These are phyloP conservation scores for Purshia tridentata DNA, from an alignment of 306 rosid genomes.

Conservation along the genomic window DNA sequence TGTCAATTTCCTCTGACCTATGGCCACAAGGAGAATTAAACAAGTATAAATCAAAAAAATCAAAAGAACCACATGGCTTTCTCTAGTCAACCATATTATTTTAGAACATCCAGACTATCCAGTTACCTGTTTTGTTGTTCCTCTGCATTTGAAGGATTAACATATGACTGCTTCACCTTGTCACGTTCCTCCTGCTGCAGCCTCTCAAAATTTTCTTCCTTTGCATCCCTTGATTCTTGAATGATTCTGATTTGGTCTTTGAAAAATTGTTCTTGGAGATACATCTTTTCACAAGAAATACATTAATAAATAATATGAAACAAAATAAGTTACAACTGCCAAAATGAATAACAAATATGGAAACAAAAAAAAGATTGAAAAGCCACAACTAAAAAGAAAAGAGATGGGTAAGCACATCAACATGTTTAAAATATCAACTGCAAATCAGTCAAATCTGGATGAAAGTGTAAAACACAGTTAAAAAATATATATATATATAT, in stretches of 20 bases:
- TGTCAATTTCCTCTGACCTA: conserved; percentile 48
- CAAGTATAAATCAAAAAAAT: background rate
- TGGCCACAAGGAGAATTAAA: conserved; percentile 12
- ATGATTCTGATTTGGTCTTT: conserved; percentile 55
- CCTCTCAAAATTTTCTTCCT: conserved; percentile 72
- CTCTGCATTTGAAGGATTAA: conserved; percentile 39
- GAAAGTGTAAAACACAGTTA: background rate
- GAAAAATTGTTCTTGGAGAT: conserved; percentile 61
- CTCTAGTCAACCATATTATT: background rate
- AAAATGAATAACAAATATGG: conserved; percentile 8
- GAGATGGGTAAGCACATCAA: background rate
- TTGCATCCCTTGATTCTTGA: conserved; percentile 49
- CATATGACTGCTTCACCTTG: conserved; percentile 56
- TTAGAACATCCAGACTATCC: background rate
- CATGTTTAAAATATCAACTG: background rate
- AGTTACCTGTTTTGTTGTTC: conserved; percentile 49
- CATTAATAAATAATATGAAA: background rate
- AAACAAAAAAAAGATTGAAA: background rate
- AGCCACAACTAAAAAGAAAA: background rate
- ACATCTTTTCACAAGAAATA: conserved; percentile 46
- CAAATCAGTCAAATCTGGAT: background rate
- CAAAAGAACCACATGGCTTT: background rate
- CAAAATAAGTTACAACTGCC: conserved; percentile 2
- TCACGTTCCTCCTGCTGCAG: conserved; percentile 75
- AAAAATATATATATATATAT: too few species aligned